Base-by-base conservation (phyloP, 2,329 filamentous ascomycete species). In the Pseudodiploospora longispora region DNA sequence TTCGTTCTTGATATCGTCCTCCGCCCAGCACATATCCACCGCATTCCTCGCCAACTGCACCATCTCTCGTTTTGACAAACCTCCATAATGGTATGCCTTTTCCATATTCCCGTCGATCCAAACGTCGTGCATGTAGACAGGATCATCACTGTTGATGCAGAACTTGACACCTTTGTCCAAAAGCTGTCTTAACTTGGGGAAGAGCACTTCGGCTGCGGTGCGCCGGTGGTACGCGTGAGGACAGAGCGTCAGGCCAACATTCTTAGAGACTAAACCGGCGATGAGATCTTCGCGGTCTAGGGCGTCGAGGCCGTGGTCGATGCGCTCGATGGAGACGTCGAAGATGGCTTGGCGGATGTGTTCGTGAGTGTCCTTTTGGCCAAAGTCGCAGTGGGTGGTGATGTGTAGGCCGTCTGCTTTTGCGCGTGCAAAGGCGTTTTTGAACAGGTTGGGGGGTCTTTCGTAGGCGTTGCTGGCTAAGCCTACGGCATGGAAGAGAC, bases 101-200 rank as follows among this genome's bases (percentile, higher is more conserved):
- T 68, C 50, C 60, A 75, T 56, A 42, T 72, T 72, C 8, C 70
- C 66, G 46, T 67, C 57, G 28, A 75, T 57, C 71, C 70, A 75
- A 32, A 69, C 66, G 46, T 74, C 62, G 46, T 73, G 65, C 65
- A 90, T 89, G 58, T 86, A 87, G 6, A 81, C 82, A 46, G 83
- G 83, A 58, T 87, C 82, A 56, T 87, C 83, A 51, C 79, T 83
- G 61, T 87, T 87, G 59, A 88, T 77, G 42, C 78, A 83, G 61
- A 87, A 87, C 49, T 67, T 72, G 29, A 87, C 78, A 0, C 81
- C 79, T 6, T 66, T 67, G 39, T 84, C 74, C 27, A 87, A 61
- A 52, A 86, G 82, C 42, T 65, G 67, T 10, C 79, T 69, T 48
- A 87, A 38, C 40, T 53, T 51, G 4, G 61, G 68, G 49, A 87